Evolutionary conservation across 2,329 filamentous ascomycete species (phyloP).

Genomic region (Sporothrix phasma): DNA sequence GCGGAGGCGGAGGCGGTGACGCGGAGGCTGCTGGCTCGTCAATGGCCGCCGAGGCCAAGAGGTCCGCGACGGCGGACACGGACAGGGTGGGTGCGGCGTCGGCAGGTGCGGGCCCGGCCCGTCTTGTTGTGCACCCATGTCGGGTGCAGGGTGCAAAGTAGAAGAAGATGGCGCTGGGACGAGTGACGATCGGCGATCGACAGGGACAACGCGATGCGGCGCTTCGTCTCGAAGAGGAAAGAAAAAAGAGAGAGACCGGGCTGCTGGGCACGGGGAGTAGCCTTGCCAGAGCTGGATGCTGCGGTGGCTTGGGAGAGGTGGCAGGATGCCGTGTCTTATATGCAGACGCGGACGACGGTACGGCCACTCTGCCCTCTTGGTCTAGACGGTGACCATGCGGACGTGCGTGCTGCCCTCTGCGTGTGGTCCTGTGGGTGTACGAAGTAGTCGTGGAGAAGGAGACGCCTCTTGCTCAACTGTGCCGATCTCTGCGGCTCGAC

Average conservation of each 20-base stretch:
- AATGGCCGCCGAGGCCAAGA: background rate
- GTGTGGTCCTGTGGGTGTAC: no score
- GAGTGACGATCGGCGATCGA: background rate
- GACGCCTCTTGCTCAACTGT: background rate
- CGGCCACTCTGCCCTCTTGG: no score
- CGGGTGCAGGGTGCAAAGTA: background rate
- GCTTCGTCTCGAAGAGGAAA: no score
- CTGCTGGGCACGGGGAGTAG: background rate
- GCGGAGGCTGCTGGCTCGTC: background rate
- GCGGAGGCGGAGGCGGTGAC: no score
- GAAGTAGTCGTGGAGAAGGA: background rate
- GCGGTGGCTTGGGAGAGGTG: background rate
- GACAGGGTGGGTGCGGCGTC: background rate
- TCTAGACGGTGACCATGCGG: no score
- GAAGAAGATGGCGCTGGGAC: background rate
- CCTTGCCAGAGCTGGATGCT: background rate
- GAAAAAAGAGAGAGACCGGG: no score
- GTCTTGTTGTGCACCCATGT: slow-evolving; percentile 1
- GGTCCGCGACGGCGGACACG: background rate
- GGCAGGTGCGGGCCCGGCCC: background rate
- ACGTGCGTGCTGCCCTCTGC: no score
- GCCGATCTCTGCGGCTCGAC: slow-evolving; percentile 1
- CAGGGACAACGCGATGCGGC: background rate
- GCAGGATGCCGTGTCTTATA: background rate
- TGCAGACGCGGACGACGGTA: no score